Percentiles rank a stretch among this genome's conserved stretches.
Conservation (phyloP, 176 grass and related monocot genomes). For the Coix lacrymajobi region DNA sequence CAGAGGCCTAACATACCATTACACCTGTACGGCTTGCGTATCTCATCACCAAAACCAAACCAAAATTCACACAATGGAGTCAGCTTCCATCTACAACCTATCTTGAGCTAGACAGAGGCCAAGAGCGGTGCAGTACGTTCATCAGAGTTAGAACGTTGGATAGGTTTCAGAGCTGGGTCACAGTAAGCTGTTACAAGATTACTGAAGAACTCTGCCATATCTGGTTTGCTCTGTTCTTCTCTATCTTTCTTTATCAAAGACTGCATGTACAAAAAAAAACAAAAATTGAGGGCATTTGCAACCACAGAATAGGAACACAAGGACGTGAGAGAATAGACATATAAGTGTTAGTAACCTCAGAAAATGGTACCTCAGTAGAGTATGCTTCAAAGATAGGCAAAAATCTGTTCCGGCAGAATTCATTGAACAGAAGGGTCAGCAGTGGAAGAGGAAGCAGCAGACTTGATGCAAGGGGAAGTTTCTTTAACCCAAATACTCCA, state of each 20-base stretch:
- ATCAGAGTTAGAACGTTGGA: slow-evolving; percentile 34
- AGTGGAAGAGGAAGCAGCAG: slow-evolving; percentile 70
- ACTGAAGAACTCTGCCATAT: slow-evolving; percentile 68
- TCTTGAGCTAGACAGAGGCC: slow-evolving; percentile 30
- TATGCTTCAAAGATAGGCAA: slow-evolving; percentile 70
- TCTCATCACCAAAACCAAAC: slow-evolving; percentile 12
- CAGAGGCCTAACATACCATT: not conserved
- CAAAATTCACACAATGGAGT: slow-evolving; percentile 8
- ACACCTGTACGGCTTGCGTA: not conserved
- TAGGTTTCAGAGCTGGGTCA: slow-evolving; percentile 63
- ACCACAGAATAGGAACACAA: not conserved
- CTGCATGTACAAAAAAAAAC: slow-evolving; percentile 38
- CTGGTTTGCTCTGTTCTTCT: slow-evolving; percentile 61
- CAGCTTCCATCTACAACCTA: not conserved
- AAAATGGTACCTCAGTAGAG: slow-evolving; percentile 64
- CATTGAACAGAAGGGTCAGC: slow-evolving; percentile 78
- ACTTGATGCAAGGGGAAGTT: slow-evolving; percentile 74
- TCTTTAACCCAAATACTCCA: slow-evolving; percentile 87
- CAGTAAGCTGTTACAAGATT: slow-evolving; percentile 52
- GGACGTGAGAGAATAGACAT: not conserved
- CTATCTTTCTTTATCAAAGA: slow-evolving; percentile 90
- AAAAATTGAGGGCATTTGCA: not conserved
- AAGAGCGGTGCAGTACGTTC: slow-evolving; percentile 55
- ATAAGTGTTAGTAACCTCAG: not conserved
- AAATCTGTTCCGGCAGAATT: slow-evolving; percentile 89